These are phyloP conservation scores for Mortierella sp. DNA, from an alignment of 371 early-diverging fungal genomes.

Conservation along the genomic window DNA sequence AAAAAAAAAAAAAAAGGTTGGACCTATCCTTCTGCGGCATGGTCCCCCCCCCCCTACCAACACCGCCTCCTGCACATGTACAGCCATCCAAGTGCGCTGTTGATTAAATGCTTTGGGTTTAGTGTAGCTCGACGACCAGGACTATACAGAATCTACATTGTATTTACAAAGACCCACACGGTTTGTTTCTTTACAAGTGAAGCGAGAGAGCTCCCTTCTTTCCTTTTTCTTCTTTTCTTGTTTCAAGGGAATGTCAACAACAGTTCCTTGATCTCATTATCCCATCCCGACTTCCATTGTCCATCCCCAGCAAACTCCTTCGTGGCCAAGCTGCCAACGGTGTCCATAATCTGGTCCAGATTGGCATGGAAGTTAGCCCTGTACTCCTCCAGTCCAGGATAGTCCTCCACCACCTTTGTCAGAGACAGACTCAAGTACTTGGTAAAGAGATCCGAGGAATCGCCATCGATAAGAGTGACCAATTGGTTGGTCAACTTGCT, in stretches of 20 bases:
- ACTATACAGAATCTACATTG: no score
- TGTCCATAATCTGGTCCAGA: slow-evolving; percentile 29
- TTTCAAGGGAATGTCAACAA: slow-evolving; percentile 32
- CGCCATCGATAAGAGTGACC: slow-evolving; percentile 13
- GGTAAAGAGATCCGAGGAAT: slow-evolving; percentile 34
- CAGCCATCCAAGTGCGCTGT: no score
- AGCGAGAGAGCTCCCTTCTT: no score
- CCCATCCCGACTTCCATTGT: slow-evolving; percentile 36
- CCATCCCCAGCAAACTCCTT: slow-evolving; percentile 9
- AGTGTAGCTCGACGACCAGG: no score
- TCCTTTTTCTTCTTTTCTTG: no score
- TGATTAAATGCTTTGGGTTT: no score
- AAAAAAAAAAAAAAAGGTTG: no score
- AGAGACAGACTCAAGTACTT: slow-evolving; percentile 32
- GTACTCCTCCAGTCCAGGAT: slow-evolving; percentile 7
- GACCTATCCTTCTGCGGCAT: no score
- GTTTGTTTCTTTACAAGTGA: no score
- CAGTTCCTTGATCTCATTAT: slow-evolving; percentile 36
- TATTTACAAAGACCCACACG: no score
- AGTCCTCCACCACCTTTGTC: slow-evolving; percentile 10
- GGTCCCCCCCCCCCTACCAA: no score
- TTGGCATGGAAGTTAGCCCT: slow-evolving; percentile 27
- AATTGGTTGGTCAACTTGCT: slow-evolving; percentile 14
- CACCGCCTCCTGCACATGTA: no score
- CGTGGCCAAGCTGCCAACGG: slow-evolving; percentile 2